These are phyloP conservation scores for Chlorella sp. DNA, from an alignment of 139 green algal genomes.

Conservation along the genomic window DNA sequence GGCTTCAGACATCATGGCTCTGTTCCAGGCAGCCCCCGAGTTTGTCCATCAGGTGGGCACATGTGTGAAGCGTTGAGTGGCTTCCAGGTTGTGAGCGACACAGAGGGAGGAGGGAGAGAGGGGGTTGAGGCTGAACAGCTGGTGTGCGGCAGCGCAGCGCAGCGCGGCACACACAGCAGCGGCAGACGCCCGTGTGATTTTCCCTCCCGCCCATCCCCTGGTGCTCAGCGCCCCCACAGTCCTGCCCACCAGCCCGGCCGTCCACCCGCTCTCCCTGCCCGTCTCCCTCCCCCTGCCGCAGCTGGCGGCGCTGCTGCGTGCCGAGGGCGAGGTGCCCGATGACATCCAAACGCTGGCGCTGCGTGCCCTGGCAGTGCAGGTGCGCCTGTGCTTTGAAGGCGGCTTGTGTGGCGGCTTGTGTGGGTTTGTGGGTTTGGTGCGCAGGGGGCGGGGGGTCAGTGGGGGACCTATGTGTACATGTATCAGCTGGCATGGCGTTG, in stretches of 20 bases:
- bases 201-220: too few relatives aligned
- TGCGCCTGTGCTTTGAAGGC: too few relatives aligned
- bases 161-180: not conserved
- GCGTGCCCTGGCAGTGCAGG: constrained; percentile 65
- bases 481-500: not conserved
- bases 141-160: too few relatives aligned
- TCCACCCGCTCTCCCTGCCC: too few relatives aligned
- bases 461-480: too few relatives aligned
- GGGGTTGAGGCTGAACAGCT: too few relatives aligned
- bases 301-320: constrained; percentile 77
- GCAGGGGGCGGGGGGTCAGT: too few relatives aligned
- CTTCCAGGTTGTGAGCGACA: not conserved
- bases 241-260: too few relatives aligned
- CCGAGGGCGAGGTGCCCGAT: constrained; percentile 64
- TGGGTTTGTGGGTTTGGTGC: not conserved
- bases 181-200: not conserved
- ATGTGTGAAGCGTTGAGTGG: not conserved
- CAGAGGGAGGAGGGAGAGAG: not conserved
- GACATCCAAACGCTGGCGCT: constrained; percentile 79
- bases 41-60: constrained; percentile 59
- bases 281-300: constrained; percentile 46
- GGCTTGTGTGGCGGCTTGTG: too few relatives aligned
- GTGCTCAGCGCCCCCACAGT: not conserved
- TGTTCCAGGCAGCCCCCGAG: constrained; percentile 78
- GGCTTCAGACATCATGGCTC: constrained; percentile 69